Evolutionary conservation across 2,329 filamentous ascomycete species (phyloP).

Genomic region (Blastomyces percursus): DNA sequence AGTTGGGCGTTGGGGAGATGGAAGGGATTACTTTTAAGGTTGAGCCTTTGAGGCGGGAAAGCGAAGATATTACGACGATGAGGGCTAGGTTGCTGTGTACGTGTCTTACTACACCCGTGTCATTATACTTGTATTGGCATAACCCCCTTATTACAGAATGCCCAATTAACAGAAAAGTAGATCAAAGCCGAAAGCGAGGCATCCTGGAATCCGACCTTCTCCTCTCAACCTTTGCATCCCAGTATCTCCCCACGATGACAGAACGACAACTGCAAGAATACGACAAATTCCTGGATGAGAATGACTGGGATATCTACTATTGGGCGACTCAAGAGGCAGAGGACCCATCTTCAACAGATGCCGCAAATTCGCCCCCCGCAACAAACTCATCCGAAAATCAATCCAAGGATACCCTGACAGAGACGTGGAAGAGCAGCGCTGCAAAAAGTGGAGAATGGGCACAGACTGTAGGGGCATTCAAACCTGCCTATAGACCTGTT

Average conservation of each 20-base stretch:
- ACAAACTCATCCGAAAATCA: constrained; percentile 4
- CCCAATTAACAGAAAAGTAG: constrained; percentile 38
- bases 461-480: constrained; percentile 89
- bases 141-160: not conserved
- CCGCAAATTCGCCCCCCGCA: constrained; percentile 33
- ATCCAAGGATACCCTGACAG: constrained; percentile 31
- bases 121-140: not conserved
- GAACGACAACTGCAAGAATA: constrained; percentile 66
- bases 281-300: constrained; percentile 91
- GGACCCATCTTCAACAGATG: constrained; percentile 43
- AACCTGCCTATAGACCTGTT: constrained; percentile 84
- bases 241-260: constrained; percentile 64
- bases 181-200: constrained; percentile 93
- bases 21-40: constrained; percentile 77
- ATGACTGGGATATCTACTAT: constrained; percentile 99
- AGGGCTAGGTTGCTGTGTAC: constrained; percentile 67
- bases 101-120: constrained; percentile 17
- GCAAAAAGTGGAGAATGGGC: constrained; percentile 74
- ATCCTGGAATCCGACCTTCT: constrained; percentile 93
- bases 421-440: constrained; percentile 42
- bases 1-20: constrained; percentile 68
- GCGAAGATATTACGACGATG: constrained; percentile 77
- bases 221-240: constrained; percentile 85
- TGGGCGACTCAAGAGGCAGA: constrained; percentile 82
- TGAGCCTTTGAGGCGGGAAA: constrained; percentile 73